phyloP scores from a whole-genome alignment of 352 stramenopile genomes.

The Phytophthora vignae region DNA sequence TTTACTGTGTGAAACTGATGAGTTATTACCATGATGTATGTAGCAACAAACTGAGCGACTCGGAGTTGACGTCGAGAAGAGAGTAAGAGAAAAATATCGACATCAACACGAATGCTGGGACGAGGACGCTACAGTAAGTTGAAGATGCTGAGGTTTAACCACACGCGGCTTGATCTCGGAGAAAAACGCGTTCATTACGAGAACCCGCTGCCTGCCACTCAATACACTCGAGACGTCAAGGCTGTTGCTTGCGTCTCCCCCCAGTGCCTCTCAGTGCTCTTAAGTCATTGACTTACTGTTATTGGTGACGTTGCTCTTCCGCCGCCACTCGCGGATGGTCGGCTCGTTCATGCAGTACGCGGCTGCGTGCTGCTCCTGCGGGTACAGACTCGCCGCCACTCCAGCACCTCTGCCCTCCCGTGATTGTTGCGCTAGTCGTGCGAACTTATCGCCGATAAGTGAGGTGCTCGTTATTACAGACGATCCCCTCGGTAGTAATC shows the following conservation, averaged over 20 bases:
- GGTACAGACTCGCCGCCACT: no score
- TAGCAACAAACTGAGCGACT: background rate
- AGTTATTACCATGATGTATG: background rate
- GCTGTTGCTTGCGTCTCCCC: background rate
- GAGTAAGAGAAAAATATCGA: background rate
- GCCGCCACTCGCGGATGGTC: no score
- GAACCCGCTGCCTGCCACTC: background rate
- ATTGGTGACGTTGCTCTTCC: background rate
- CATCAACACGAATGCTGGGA: background rate
- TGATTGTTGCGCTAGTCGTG: no score
- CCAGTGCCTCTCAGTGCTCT: background rate
- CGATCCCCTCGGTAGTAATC: no score
- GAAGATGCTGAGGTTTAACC: background rate
- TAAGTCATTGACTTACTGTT: background rate
- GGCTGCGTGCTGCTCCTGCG: no score
- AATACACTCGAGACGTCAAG: background rate
- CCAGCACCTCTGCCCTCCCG: slow-evolving; percentile 43
- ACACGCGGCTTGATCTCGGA: background rate
- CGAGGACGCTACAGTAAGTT: background rate
- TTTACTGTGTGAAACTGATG: background rate
- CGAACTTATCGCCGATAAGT: no score
- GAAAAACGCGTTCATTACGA: background rate
- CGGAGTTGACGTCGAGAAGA: background rate
- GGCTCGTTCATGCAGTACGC: no score
- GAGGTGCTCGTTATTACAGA: no score